Evolutionary conservation across 208 protist genomes (phyloP), one percentile per base, ranked within the genome.

Genomic region (Histomonas meleagridis): DNA sequence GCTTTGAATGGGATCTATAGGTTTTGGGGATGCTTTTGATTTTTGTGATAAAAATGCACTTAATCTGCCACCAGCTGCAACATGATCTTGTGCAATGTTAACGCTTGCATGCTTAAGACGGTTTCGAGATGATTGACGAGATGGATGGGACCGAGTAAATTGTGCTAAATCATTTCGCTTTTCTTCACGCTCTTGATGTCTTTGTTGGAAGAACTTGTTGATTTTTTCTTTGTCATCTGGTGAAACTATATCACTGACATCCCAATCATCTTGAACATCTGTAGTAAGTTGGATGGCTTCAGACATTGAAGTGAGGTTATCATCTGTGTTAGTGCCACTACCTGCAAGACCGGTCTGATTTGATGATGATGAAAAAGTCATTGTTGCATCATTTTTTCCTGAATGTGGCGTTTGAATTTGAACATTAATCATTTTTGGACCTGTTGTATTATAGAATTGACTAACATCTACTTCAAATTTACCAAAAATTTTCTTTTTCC

Each of bases 381-480:
- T 38, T 86, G 43, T n/a, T n/a, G n/a, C n/a, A n/a, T n/a, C n/a
- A 23, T 86, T 86, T 86, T n/a, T 28, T 55, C n/a, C n/a, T n/a
- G n/a, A n/a, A 46, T 86, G 76, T 38, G 76, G 46, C 0, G 40
- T 46, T 32, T 86, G 46, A 5, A 86, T 35, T 55, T 55, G 40
- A 14, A 55, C 51, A 9, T 51, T n/a, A 32, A 55, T 55, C 14
- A 86, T 55, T 35, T 7, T 26, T 16, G 76, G 76, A 10, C 26
- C 10, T 57, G 60, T n/a, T 5, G 55, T n/a, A 38, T 43, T 43
- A 46, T 55, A 86, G 40, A 38, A 86, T 1, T 43, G 10, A 16
- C 46, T 18, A 38, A 86, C 76, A 86, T 86, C 76, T 7, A 86
- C 46, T 32, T 32, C 76, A 38, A 86, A 40, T 57, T 86, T 86